Conservation (phyloP, 169 alveolate genomes). For the Plasmodium fragile region DNA sequence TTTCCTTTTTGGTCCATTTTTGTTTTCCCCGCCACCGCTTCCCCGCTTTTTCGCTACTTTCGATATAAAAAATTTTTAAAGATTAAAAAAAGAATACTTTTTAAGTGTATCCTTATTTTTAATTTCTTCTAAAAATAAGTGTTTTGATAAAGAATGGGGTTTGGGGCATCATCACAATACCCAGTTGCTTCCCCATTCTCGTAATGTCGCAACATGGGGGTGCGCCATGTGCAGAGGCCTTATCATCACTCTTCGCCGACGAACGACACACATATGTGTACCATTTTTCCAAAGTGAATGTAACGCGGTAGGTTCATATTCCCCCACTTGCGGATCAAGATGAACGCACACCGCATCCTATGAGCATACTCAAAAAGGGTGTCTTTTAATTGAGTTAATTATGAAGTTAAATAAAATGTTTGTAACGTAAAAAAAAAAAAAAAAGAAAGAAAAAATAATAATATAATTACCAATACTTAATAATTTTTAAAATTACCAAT, state of each 20-base stretch:
- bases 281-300: not conserved
- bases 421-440: not conserved
- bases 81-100: constrained; percentile 6
- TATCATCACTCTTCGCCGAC: not conserved
- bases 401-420: not conserved
- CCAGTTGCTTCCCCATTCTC: not conserved
- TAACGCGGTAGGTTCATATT: not conserved
- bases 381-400: not conserved
- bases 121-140: constrained; percentile 26
- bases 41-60: constrained; percentile 16
- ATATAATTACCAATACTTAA: not conserved
- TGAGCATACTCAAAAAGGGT: not conserved
- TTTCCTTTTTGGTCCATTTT: not conserved
- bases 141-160: not conserved
- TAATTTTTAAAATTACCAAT: not conserved
- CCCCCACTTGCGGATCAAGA: not conserved
- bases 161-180: not conserved
- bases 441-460: not conserved
- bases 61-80: constrained; percentile 18
- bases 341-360: not conserved
- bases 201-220: not conserved
- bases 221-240: not conserved
- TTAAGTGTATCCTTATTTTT: constrained; percentile 27
- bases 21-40: not conserved
- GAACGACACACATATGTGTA: not conserved